Conservation (phyloP, 176 grass and related monocot species). For the Aegilops umbellulata region DNA sequence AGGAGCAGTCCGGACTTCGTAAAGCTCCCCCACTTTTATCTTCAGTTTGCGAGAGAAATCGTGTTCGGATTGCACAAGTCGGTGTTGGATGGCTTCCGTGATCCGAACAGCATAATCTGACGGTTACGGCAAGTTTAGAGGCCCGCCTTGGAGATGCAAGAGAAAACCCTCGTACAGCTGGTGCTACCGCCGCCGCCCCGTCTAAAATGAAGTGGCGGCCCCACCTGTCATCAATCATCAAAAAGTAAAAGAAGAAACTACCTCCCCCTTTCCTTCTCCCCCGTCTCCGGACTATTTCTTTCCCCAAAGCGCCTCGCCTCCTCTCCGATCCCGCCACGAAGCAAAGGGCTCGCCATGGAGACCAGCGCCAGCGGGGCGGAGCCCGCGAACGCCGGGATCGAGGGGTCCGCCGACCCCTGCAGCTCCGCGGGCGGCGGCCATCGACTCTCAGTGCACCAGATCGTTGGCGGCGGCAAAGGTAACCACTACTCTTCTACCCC, state of each 20-base stretch:
- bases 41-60: too few species aligned
- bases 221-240: not conserved
- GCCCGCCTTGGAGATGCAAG: too few species aligned
- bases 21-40: too few species aligned
- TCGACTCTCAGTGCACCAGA: slow-evolving; percentile 66
- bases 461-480: slow-evolving; percentile 85
- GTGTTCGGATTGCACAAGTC: too few species aligned
- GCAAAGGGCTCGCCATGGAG: slow-evolving; percentile 27
- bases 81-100: too few species aligned
- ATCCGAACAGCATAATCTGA: too few species aligned
- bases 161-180: too few species aligned
- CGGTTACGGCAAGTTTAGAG: too few species aligned
- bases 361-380: slow-evolving; percentile 25
- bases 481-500: not conserved
- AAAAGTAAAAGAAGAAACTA: slow-evolving; percentile 20
- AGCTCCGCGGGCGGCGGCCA: slow-evolving; percentile 38
- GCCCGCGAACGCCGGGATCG: slow-evolving; percentile 47
- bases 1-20: too few species aligned
- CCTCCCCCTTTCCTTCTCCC: not conserved
- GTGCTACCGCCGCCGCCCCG: too few species aligned
- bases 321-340: not conserved
- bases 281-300: slow-evolving; percentile 2
- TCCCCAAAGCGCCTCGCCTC: not conserved
- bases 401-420: slow-evolving; percentile 48
- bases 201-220: too few species aligned